Evolutionary conservation across 1,139 yeast species (phyloP).

Genomic region (Yamadazyma songkhlaensis): DNA sequence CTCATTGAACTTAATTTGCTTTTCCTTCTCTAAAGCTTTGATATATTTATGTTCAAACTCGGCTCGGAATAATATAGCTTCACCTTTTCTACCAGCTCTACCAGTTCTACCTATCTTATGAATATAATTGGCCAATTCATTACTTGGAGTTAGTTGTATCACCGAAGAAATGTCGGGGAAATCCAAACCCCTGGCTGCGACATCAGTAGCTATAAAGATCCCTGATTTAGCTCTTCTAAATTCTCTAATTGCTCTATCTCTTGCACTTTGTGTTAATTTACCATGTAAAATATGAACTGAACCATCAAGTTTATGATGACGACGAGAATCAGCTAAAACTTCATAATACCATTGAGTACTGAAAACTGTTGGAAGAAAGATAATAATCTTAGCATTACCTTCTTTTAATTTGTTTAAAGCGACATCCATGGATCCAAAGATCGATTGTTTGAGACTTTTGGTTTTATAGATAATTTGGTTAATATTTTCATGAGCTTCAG

Average conservation of each 20-base stretch:
- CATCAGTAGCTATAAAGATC: slow-evolving; percentile 81
- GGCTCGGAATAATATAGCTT: slow-evolving; percentile 52
- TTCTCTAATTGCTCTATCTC: slow-evolving; percentile 55
- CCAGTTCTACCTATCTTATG: slow-evolving; percentile 98
- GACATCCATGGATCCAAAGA: slow-evolving; percentile 48
- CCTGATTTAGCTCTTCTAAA: slow-evolving; percentile 54
- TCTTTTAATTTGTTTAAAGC: slow-evolving; percentile 22
- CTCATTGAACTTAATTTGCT: slow-evolving; percentile 50
- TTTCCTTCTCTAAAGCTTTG: slow-evolving; percentile 37
- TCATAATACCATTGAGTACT: slow-evolving; percentile 50
- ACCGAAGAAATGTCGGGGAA: slow-evolving; percentile 84
- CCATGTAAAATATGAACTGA: slow-evolving; percentile 54
- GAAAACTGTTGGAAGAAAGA: slow-evolving; percentile 77
- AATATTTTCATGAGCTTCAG: slow-evolving; percentile 78
- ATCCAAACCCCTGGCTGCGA: slow-evolving; percentile 96
- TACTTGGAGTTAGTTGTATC: slow-evolving; percentile 73
- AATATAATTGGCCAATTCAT: slow-evolving; percentile 72
- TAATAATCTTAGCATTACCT: slow-evolving; percentile 56
- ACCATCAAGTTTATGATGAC: slow-evolving; percentile 4
- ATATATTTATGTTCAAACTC: slow-evolving; percentile 47
- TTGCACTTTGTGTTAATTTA: slow-evolving; percentile 59
- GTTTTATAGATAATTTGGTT: slow-evolving; percentile 62
- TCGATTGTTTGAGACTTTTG: slow-evolving; percentile 44
- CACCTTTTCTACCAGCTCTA: slow-evolving; percentile 83
- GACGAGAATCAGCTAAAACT: slow-evolving; percentile 15